phyloP scores from a whole-genome alignment of 2,329 filamentous ascomycete species.

The Rhexocercosporidium sp. region DNA sequence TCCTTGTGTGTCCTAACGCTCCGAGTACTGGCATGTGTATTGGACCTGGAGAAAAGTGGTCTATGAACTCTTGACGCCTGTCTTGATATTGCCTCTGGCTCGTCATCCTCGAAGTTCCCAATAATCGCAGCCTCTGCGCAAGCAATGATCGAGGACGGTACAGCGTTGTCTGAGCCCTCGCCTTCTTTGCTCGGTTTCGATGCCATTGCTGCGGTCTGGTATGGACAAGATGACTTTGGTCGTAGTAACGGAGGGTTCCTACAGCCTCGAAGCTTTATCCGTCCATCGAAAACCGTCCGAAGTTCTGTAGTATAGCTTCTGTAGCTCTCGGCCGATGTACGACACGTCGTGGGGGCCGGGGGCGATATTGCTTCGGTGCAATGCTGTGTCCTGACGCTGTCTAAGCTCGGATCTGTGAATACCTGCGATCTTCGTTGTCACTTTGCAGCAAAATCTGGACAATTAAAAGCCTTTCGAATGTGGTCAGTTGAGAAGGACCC shows the following conservation, averaged over 20 bases:
- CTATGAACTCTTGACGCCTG: conserved; percentile 16
- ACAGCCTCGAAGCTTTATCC: not conserved
- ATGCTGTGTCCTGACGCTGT: not conserved
- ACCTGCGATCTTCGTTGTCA: not conserved
- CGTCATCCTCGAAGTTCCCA: conserved; percentile 34
- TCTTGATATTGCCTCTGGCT: conserved; percentile 15
- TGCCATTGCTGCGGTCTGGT: conserved; percentile 16
- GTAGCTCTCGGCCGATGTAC: not conserved
- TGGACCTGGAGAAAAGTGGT: conserved; percentile 23
- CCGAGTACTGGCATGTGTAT: conserved; percentile 13
- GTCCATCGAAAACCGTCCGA: not conserved
- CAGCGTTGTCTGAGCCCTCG: conserved; percentile 18
- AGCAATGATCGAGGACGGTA: conserved; percentile 38
- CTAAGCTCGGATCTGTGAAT: not conserved
- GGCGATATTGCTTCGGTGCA: not conserved
- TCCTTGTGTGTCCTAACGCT: conserved; percentile 2
- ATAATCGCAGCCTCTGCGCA: conserved; percentile 42
- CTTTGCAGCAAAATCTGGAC: not conserved
- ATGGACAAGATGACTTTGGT: not conserved
- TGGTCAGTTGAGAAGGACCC: not conserved
- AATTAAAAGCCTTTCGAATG: not conserved
- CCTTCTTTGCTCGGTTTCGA: conserved; percentile 15
- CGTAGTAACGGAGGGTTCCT: not conserved
- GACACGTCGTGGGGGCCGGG: not conserved
- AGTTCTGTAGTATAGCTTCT: not conserved